Base-by-base conservation (phyloP, 2,329 filamentous ascomycete species). In the Aspergillus sp. region DNA sequence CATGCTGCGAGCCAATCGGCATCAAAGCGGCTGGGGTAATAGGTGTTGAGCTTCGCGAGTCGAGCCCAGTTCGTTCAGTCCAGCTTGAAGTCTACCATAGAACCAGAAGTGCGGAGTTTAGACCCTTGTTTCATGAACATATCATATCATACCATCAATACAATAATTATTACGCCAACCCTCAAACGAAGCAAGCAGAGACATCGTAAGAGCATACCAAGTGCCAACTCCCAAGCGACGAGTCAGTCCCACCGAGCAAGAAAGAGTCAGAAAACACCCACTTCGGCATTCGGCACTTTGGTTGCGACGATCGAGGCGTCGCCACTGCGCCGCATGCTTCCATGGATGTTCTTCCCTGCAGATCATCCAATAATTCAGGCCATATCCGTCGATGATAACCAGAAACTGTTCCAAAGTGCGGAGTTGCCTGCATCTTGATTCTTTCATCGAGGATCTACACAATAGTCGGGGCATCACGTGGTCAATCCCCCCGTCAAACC, bases 1-100 rank as follows among this genome's bases (percentile, higher is more conserved):
- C 22, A 30, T 46, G 34, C 39, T 19, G 40, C 27, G 11, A 19
- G 30, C 19, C 50, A 45, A 52, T 19, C 47, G 33, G 51, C 37
- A 15, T 39, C 46, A 45, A n/a, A 53, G 20, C 41, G 41, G 33
- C 50, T 30, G 41, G 51, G 46, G 51, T 53, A 52, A 24, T 53
- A 40, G 30, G 41, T 15, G 33, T 53, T n/a, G 34, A 15, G 13
- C n/a, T 9, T 37, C 34, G 34, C 34, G 4, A 37, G 34, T 37
- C 13, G 34, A 15, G 15, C 15, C 34, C 34, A 37, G 15, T 15
- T 37, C 15, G 15, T 15, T 37, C 15, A n/a, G 15, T 37, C 13
- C 34, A 37, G 6, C 12, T 37, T 37, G 34, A 7, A 2, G 12
- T n/a, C n/a, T 37, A 15, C 1, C 34, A 37, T 15, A 37, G 34